Percentiles rank a stretch among this genome's conserved stretches.
Conservation (phyloP, 169 alveolate genomes). For the Eimeria zaria region DNA sequence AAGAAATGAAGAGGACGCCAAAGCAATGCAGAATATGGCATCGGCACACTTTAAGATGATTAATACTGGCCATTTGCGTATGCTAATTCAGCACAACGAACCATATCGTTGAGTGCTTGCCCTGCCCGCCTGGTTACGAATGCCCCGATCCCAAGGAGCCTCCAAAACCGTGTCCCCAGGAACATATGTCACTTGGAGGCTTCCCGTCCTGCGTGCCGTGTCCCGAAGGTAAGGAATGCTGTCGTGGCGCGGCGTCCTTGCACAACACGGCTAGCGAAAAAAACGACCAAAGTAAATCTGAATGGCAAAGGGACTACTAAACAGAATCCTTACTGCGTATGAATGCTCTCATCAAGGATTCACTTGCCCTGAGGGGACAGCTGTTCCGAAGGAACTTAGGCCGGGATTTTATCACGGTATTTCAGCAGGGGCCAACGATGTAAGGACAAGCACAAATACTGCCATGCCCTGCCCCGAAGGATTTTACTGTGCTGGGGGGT, state of each 20-base stretch:
- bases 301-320: neutral
- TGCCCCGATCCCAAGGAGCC: constrained; percentile 52
- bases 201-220: constrained; percentile 33
- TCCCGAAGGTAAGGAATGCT: constrained; percentile 28
- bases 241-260: neutral
- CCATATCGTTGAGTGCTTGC: constrained; percentile 5
- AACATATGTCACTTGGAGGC: constrained; percentile 62
- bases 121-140: constrained; percentile 70
- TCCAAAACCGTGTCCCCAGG: constrained; percentile 49
- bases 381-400: constrained; percentile 49
- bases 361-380: constrained; percentile 61
- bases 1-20: neutral
- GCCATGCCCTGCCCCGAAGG: constrained; percentile 70
- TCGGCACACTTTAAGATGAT: neutral
- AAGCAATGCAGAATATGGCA: neutral
- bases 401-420: constrained; percentile 51
- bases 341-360: neutral
- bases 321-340: neutral
- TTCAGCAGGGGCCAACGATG: neutral
- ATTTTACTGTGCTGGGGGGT: constrained; percentile 72
- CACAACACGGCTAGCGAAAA: neutral
- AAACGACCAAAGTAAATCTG: neutral
- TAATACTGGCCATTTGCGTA: neutral
- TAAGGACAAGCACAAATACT: neutral
- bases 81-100: constrained; percentile 7